Percentiles rank a stretch among this genome's conserved stretches.
Evolutionary conservation across 2,329 filamentous ascomycete species (phyloP).

Genomic region (Nemania sp.): DNA sequence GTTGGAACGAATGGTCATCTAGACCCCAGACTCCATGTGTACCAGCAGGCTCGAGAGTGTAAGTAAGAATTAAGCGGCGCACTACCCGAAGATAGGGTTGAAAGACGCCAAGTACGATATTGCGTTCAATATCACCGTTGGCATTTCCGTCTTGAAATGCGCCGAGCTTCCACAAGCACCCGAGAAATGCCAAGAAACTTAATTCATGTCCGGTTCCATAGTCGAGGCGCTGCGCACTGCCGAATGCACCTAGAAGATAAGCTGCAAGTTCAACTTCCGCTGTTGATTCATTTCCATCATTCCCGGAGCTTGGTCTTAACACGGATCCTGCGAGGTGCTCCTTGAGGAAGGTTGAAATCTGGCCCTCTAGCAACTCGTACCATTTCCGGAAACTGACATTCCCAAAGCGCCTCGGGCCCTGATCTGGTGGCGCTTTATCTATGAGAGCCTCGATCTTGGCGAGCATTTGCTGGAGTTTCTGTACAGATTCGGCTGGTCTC

Average conservation of each 20-base stretch:
- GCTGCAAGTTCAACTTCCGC: conserved; percentile 69
- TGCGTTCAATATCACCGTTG: conserved; percentile 67
- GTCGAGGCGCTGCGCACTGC: conserved; percentile 85
- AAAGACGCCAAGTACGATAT: conserved; percentile 79
- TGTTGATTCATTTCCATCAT: conserved; percentile 42
- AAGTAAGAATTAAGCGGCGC: conserved; percentile 81
- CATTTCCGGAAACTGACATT: conserved; percentile 89
- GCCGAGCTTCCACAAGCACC: conserved; percentile 86
- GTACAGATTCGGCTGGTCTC: conserved; percentile 59
- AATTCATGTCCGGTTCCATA: conserved; percentile 97
- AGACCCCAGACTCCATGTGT: conserved; percentile 98
- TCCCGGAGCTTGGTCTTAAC: conserved; percentile 32
- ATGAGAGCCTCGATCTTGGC: conserved; percentile 67
- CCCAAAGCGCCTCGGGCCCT: conserved; percentile 85
- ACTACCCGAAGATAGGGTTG: conserved; percentile 77
- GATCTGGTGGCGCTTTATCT: conserved; percentile 78
- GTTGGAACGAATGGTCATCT: conserved; percentile 94
- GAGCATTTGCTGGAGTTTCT: conserved; percentile 68
- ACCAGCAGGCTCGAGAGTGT: conserved; percentile 91
- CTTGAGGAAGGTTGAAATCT: conserved; percentile 58
- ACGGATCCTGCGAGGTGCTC: conserved; percentile 54
- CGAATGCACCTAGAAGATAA: conserved; percentile 86
- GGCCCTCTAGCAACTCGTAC: conserved; percentile 69
- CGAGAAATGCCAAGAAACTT: conserved; percentile 90
- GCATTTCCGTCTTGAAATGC: conserved; percentile 65